Percentiles rank a stretch among this genome's conserved stretches.
These are phyloP conservation scores for Endoconidiophora polonica DNA, from an alignment of 2,329 filamentous ascomycete genomes.

Conservation along the genomic window DNA sequence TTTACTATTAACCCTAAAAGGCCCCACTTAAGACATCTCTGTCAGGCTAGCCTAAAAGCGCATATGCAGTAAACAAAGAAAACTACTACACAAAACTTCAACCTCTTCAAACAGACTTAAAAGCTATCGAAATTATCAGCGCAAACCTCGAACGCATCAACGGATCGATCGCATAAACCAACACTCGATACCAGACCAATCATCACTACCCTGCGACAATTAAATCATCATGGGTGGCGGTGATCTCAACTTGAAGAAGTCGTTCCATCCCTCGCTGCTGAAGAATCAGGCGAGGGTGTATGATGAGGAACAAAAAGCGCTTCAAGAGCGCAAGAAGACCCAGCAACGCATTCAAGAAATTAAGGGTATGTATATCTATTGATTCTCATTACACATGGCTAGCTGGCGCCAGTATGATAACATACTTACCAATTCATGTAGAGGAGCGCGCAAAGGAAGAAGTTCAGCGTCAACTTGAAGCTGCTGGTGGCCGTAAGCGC, in stretches of 20 bases:
- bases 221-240: slow-evolving; percentile 65
- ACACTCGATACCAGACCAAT: too few species aligned
- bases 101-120: too few species aligned
- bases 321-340: slow-evolving; percentile 87
- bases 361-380: slow-evolving; percentile 26
- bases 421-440: background rate
- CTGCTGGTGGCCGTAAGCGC: slow-evolving; percentile 65
- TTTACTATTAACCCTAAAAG: too few species aligned
- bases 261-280: slow-evolving; percentile 82
- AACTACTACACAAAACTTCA: too few species aligned
- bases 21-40: too few species aligned
- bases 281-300: slow-evolving; percentile 84
- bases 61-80: too few species aligned
- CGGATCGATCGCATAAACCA: background rate
- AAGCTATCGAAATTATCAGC: too few species aligned
- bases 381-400: background rate
- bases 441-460: slow-evolving; percentile 89
- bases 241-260: slow-evolving; percentile 88
- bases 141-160: background rate
- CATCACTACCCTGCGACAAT: background rate
- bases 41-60: too few species aligned
- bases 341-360: slow-evolving; percentile 85
- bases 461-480: slow-evolving; percentile 75
- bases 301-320: slow-evolving; percentile 79
- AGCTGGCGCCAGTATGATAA: background rate